A percentile compares a stretch with the other conserved stretches of the same genome.
phyloP scores from a whole-genome alignment of 2,329 filamentous ascomycete species.

The Myriosclerotinia duriaeana region DNA sequence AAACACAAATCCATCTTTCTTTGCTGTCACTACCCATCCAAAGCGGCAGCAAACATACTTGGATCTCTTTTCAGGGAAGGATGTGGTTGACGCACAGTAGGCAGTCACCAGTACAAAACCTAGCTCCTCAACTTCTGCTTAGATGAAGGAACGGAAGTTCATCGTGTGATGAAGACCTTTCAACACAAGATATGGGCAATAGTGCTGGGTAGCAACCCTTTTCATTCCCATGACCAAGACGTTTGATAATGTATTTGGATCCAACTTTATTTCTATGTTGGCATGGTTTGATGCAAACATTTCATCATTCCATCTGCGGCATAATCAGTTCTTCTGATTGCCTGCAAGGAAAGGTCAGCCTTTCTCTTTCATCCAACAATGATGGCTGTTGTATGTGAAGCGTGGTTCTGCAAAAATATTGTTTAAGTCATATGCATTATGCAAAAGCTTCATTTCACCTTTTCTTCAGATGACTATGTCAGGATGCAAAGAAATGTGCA shows the following conservation, averaged over 20 bases:
- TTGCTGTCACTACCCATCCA: not conserved
- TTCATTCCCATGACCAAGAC: not conserved
- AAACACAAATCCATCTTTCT: not conserved
- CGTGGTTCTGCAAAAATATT: no score
- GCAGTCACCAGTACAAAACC: not conserved
- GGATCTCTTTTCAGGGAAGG: not conserved
- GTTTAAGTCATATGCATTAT: no score
- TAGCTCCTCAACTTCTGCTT: not conserved
- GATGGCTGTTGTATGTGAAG: not conserved
- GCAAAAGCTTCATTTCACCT: no score
- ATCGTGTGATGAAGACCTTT: not conserved
- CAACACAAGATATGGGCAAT: not conserved
- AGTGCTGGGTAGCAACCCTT: not conserved
- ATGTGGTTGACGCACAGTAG: no score
- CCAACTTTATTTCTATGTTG: no score
- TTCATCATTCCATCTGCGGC: no score
- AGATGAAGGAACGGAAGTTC: not conserved
- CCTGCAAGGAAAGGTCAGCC: not conserved
- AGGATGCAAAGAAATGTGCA: not conserved
- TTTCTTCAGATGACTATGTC: not conserved
- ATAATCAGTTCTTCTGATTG: not conserved
- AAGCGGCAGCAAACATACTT: not conserved
- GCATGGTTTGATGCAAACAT: not conserved
- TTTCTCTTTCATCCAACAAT: not conserved
- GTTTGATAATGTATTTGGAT: no score